A percentile compares a stretch with the other conserved stretches of the same genome.
Conservation (phyloP, 768 basidiomycete species). For the Suillus americanus region DNA sequence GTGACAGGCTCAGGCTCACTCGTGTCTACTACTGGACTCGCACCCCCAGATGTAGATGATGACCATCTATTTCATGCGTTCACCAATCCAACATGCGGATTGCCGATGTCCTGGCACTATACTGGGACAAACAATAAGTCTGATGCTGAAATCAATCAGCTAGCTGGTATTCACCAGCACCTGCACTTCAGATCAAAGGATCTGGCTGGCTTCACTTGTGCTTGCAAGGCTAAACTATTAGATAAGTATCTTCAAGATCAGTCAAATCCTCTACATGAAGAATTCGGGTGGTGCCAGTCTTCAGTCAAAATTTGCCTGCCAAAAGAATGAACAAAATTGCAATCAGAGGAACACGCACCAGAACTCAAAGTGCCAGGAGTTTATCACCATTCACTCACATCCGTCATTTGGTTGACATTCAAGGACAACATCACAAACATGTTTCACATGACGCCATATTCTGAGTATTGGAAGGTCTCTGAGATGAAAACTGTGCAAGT, state of each 20-base stretch:
- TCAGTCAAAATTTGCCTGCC: slow-evolving; percentile 24
- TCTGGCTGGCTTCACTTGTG: slow-evolving; percentile 23
- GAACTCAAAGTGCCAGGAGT: slow-evolving; percentile 29
- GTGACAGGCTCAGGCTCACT: background rate
- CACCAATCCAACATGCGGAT: slow-evolving; percentile 12
- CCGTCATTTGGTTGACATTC: slow-evolving; percentile 25
- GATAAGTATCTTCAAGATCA: slow-evolving; percentile 14
- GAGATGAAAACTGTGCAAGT: slow-evolving; percentile 11
- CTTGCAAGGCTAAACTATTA: slow-evolving; percentile 14
- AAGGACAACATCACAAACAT: slow-evolving; percentile 11
- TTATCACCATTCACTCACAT: slow-evolving; percentile 22
- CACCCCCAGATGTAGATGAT: background rate
- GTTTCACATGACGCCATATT: slow-evolving; percentile 28
- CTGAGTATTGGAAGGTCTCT: slow-evolving; percentile 19
- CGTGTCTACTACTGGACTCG: background rate
- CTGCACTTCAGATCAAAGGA: background rate
- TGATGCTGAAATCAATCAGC: slow-evolving; percentile 24
- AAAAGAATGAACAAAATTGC: slow-evolving; percentile 8
- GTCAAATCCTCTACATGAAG: slow-evolving; percentile 14
- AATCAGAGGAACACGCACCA: slow-evolving; percentile 27
- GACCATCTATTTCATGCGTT: slow-evolving; percentile 17
- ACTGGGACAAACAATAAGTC: slow-evolving; percentile 16
- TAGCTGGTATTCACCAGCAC: slow-evolving; percentile 18
- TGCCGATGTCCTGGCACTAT: slow-evolving; percentile 1
- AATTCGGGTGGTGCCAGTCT: slow-evolving; percentile 21